phyloP scores from a whole-genome alignment of 1,284 basidiomycete genomes.

The Puccinia novopanici region DNA sequence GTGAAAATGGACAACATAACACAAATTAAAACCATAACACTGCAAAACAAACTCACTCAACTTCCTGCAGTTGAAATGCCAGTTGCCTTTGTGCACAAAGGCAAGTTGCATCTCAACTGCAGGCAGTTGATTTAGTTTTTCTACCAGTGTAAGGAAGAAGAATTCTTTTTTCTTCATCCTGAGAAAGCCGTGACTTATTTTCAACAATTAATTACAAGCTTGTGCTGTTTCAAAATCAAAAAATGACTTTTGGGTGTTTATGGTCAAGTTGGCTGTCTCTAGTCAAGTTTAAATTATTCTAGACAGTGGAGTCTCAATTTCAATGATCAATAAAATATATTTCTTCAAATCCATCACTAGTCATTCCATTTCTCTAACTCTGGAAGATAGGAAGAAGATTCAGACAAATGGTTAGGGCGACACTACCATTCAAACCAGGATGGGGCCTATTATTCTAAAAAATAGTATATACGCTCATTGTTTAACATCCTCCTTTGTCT shows the following conservation, averaged over 20 bases:
- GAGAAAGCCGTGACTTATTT: not conserved
- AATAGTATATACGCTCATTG: not conserved
- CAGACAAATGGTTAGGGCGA: not conserved
- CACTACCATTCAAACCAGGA: not conserved
- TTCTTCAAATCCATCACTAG: not conserved
- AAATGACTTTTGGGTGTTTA: not conserved
- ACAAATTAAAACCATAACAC: not conserved
- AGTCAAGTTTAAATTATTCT: not conserved
- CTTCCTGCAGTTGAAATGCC: too few species aligned
- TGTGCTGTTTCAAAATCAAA: not conserved
- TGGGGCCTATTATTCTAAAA: not conserved
- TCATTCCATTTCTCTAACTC: not conserved
- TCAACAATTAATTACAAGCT: not conserved
- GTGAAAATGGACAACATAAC: not conserved
- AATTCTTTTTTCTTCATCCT: not conserved
- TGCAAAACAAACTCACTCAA: too few species aligned
- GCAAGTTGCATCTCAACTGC: too few species aligned
- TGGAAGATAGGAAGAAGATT: not conserved
- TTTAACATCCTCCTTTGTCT: not conserved
- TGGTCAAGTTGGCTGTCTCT: not conserved
- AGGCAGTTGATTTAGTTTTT: too few species aligned
- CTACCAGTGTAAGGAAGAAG: not conserved
- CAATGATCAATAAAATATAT: not conserved
- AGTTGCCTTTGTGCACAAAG: too few species aligned
- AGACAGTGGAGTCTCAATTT: not conserved